Evolutionary conservation across 306 rosid genomes (phyloP), one percentile per base, ranked within the genome.

Genomic region (Cucurbita argyrosperma): DNA sequence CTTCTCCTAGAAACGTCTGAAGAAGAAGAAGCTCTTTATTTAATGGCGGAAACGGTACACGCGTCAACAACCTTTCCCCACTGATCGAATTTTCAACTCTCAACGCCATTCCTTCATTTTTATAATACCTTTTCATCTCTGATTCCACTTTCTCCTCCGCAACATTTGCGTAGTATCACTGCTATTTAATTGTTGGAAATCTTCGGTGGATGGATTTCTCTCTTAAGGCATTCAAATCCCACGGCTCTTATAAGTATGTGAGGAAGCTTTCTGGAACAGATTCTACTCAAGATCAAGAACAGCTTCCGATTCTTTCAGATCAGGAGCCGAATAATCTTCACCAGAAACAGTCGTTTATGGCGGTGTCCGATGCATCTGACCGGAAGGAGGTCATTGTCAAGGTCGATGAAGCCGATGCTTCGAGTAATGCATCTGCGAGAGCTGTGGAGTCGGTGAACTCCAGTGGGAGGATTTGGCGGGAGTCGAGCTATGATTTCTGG

Each of bases 401-500:
- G 62, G 84, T 93, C 77, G 81, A 90, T 83, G 83, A 80, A 7
- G 77, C 76, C 0, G 79, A 51, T 46, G 57, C 83, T 45, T 58
- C 57, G 6, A 14, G 13, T 8, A 52, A 42, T 10, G 72, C 26
- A 5, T 74, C 39, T 4, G 75, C 18, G 2, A 45, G 52, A 5
- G 54, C 68, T 0, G 1, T 1, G 19, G 74, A 64, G 11, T 26
- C 74, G 35, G 14, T 71, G 23, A 42, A 55, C 47, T 9, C 3
- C 39, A 55, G 73, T 0, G 63, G 4, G 30, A 80, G 46, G 79
- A 74, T 86, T 72, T 83, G 90, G 89, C 80, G 89, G 75, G 92
- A 82, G 10, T 72, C 88, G n/a, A 85, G 94, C 75, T 78, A 79
- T 10, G 89, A 84, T 6, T 84, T 88, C 71, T 87, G 90, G 96